Evolutionary conservation across 306 rosid species (phyloP), one percentile per base, ranked within the genome.

Genomic region (Quercus parvula): DNA sequence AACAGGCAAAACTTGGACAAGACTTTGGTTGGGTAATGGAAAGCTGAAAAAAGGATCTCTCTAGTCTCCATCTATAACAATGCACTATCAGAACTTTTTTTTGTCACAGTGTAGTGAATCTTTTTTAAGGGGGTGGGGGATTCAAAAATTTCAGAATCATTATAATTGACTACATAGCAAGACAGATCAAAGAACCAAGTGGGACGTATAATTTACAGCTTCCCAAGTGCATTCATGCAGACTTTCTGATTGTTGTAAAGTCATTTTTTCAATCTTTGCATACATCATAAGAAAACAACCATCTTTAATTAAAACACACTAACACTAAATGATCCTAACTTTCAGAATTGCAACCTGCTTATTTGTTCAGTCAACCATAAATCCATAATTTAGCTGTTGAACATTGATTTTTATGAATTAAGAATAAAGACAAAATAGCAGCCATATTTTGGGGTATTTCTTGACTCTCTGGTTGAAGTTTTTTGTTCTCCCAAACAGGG

Each of bases 161-260:
- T 74, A 77, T 56, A 74, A 77, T 57, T 62, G 55, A 58, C 15
- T 57, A 59, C n/a, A 71, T 61, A 76, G 30, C 80, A 63, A 17
- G 27, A 38, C n/a, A 12, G 35, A 72, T 44, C 79, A 78, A 15
- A 69, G 76, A 41, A 70, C 38, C 27, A 69, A 55, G 38, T 71
- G 70, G 49, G 1, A 15, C 18, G 13, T n/a, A 30, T 33, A 59
- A 57, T 58, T 73, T 74, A 70, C 69, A 70, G 70, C 79, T 62
- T 64, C 56, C 63, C 74, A 46, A 25, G 69, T 66, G 62, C 59
- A 19, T 27, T 54, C n/a, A 28, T 72, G 20, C 61, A 59, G 30
- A 77, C 33, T 77, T 52, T 81, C 76, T 51, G 49, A 56, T 33
- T 55, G 38, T 33, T 41, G 74, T 63, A 71, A 72, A 41, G 27